These are phyloP conservation scores for Elaeagnus macrophylla DNA, from an alignment of 306 rosid genomes.

Conservation along the genomic window DNA sequence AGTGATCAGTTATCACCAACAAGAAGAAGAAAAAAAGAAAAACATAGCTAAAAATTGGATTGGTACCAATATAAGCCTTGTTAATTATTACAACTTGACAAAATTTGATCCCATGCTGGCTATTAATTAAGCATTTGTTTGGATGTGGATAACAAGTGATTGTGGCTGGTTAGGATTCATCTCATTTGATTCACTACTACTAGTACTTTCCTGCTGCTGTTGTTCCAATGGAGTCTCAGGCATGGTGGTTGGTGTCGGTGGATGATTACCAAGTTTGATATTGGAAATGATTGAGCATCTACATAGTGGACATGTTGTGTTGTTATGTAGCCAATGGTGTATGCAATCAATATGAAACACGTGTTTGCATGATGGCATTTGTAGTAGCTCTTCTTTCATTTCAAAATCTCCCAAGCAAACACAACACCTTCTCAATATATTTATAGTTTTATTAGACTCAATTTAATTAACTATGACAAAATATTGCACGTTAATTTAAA, in stretches of 20 bases:
- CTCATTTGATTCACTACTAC: conserved; percentile 5
- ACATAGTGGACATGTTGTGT: conserved; percentile 81
- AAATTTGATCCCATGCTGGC: no score
- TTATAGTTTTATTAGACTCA: background rate
- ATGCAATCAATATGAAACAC: conserved; percentile 75
- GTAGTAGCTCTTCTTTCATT: conserved; percentile 60
- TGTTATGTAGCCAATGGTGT: conserved; percentile 59
- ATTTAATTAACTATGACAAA: background rate
- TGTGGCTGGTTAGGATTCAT: conserved; percentile 9
- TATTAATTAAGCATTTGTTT: background rate
- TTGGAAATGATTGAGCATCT: conserved; percentile 55
- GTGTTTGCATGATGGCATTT: conserved; percentile 65
- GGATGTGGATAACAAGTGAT: conserved; percentile 19
- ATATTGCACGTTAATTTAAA: background rate
- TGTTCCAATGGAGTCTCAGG: background rate
- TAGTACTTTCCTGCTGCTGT: background rate
- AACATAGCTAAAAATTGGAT: no score
- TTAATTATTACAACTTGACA: no score
- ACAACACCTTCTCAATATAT: conserved; percentile 46
- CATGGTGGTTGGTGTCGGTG: background rate
- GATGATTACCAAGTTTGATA: conserved; percentile 4
- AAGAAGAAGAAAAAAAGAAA: no score
- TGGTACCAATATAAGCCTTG: no score
- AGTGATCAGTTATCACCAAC: no score
- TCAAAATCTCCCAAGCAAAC: conserved; percentile 79